Percentiles rank a stretch among this genome's conserved stretches.
Evolutionary conservation across 2,329 filamentous ascomycete genomes (phyloP).

Genomic region (Fusarium chaquense): DNA sequence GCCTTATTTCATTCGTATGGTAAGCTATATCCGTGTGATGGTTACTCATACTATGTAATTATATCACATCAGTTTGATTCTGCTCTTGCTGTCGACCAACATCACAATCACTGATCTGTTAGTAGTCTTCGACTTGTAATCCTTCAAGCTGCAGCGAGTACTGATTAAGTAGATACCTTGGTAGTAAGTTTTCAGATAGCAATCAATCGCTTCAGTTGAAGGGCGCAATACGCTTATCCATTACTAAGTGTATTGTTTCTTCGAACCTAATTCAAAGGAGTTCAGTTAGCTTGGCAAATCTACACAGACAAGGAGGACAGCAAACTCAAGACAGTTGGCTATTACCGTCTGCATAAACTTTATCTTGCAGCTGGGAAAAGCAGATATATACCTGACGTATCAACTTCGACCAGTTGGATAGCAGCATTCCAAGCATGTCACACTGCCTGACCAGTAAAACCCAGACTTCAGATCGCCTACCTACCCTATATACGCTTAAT

Average conservation of each 20-base stretch:
- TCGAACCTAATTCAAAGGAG: background rate
- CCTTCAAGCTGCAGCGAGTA: background rate
- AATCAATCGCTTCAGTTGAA: background rate
- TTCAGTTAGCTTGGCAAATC: background rate
- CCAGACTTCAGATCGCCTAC: background rate
- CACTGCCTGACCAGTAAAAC: background rate
- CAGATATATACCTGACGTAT: background rate
- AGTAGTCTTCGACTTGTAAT: background rate
- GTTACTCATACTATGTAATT: background rate
- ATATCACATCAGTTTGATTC: background rate
- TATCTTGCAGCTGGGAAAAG: background rate
- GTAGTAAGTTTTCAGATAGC: background rate
- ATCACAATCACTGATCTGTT: background rate
- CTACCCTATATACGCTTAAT: background rate
- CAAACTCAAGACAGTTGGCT: background rate
- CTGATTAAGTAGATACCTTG: background rate
- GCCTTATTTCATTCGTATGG: background rate
- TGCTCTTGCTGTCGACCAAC: background rate
- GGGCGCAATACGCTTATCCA: background rate
- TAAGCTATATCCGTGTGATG: background rate
- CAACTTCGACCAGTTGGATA: no score
- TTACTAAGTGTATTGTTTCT: background rate
- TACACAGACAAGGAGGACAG: background rate
- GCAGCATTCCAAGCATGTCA: background rate
- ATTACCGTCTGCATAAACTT: background rate